Conservation (phyloP, 164 flowering plant species). For the Aristolochia californica region DNA sequence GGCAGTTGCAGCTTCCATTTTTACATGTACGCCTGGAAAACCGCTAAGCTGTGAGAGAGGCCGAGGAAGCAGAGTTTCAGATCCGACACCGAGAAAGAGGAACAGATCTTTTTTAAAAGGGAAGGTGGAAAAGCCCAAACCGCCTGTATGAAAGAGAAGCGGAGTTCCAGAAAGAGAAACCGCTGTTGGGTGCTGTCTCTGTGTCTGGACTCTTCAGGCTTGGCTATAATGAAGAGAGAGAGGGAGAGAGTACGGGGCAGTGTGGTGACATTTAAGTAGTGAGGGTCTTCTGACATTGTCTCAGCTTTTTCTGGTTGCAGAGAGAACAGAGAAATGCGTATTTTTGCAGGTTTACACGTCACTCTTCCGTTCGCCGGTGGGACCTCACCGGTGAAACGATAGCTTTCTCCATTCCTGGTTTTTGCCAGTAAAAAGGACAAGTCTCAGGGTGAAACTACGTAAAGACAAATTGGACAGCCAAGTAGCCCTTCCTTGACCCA, state of each 20-base stretch:
- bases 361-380: background rate
- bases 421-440: no score
- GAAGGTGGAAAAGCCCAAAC: no score
- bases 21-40: background rate
- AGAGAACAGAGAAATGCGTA: background rate
- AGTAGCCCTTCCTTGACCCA: no score
- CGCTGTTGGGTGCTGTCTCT: background rate
- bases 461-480: background rate
- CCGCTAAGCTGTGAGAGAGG: no score
- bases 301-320: constrained; percentile 9
- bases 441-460: no score
- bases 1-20: constrained; percentile 15
- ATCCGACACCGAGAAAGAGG: constrained; percentile 4
- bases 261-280: constrained; percentile 1
- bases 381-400: background rate
- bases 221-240: background rate
- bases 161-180: no score
- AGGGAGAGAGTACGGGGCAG: background rate
- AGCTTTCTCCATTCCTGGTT: no score
- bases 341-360: constrained; percentile 2
- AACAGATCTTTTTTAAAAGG: background rate
- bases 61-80: background rate
- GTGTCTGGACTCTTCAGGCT: background rate
- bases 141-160: no score
- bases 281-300: constrained; percentile 7